phyloP scores from a whole-genome alignment of 495 filamentous ascomycete species.

The Hypomontagnella monticulosa region DNA sequence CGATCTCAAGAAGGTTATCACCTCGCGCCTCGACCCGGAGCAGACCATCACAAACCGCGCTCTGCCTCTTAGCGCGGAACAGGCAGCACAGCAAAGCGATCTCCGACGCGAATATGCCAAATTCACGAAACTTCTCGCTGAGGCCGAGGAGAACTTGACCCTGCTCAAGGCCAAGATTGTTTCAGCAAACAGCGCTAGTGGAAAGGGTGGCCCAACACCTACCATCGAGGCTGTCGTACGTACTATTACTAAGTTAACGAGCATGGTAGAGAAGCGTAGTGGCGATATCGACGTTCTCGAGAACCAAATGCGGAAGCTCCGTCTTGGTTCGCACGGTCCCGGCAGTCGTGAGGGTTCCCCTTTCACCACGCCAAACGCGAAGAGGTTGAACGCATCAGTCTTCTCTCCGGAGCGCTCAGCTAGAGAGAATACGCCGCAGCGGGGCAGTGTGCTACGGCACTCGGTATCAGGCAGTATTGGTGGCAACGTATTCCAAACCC shows the following conservation, averaged over 20 bases:
- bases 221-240: conserved; percentile 91
- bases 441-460: conserved; percentile 52
- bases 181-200: conserved; percentile 56
- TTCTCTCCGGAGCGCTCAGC: conserved; percentile 64
- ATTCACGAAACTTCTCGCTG: conserved; percentile 75
- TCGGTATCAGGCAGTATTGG: conserved; percentile 59
- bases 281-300: conserved; percentile 91
- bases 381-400: conserved; percentile 55
- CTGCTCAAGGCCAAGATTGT: conserved; percentile 83
- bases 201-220: conserved; percentile 63
- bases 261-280: conserved; percentile 86
- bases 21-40: conserved; percentile 69
- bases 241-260: conserved; percentile 91
- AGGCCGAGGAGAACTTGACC: conserved; percentile 82
- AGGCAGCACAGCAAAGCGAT: conserved; percentile 81
- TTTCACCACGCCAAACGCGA: conserved; percentile 67
- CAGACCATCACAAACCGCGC: conserved; percentile 65
- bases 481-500: conserved; percentile 47
- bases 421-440: conserved; percentile 53
- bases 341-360: conserved; percentile 69
- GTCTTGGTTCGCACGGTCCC: conserved; percentile 59
- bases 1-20: conserved; percentile 76
- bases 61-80: conserved; percentile 82
- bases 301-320: conserved; percentile 78
- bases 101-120: conserved; percentile 73